Evolutionary conservation across 352 stramenopile species (phyloP), one percentile per base, ranked within the genome.

Genomic region (Pythium biforme): DNA sequence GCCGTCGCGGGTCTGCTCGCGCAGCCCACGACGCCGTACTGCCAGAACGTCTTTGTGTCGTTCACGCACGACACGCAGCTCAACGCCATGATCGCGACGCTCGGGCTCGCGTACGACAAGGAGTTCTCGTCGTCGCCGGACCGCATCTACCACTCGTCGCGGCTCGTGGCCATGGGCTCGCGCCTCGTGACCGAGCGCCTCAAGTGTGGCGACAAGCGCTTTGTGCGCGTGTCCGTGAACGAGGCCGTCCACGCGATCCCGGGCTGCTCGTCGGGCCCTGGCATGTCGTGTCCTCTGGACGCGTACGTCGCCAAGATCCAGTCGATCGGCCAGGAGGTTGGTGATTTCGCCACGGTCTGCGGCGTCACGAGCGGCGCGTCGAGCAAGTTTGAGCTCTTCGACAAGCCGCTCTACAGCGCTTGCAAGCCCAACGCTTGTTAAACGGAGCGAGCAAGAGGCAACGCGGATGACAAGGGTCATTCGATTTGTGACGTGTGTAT

Each of bases 11-110:
- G 72, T 41, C 66, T 81, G 5, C 51, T 86, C 31, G 70, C 68
- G 34, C 68, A 81, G 64, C 69, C 47, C 7, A 75, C 72, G 63
- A 81, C 76, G 14, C 56, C 65, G 1, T 81, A 64, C 55, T 86
- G 74, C 56, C 74, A 86, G 59, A 83, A 76, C 39, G 79, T 86
- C 54, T 86, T 77, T 57, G 67, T 75, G 19, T 64, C 67, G 27
- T 83, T 86, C 66, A 78, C 70, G 50, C 76, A 83, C 55, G 76
- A 86, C 64, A 86, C 76, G 12, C 74, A 86, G 57, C 54, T 86
- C n/a, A 81, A 73, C 50, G 59, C 66, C 37, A 75, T 83, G 65
- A 72, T 78, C 55, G 70, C 76, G 7, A 73, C 70, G 4, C 75
- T 76, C 15, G 76, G 76, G 1, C 65, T 86, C 29, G 76, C 74